Conservation (phyloP, 805 yeast species). For the Candida ascalaphidarum region DNA sequence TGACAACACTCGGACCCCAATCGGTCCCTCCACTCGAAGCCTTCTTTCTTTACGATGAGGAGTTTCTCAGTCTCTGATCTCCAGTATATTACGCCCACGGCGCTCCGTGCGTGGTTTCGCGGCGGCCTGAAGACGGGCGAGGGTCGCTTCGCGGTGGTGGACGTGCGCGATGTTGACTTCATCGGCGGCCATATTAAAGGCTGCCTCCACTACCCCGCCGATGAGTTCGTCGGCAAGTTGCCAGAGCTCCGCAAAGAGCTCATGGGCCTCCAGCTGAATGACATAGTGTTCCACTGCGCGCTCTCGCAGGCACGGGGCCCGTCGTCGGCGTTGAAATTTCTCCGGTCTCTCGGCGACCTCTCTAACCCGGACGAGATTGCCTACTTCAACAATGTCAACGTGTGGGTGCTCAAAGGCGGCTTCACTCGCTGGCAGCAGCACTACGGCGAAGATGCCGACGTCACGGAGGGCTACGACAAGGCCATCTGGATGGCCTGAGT, state of each 20-base stretch:
- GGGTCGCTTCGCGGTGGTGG: slow-evolving; percentile 51
- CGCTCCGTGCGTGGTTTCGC: slow-evolving; percentile 39
- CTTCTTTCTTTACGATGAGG: too few relatives aligned
- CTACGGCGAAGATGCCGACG: slow-evolving; percentile 57
- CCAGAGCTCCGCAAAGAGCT: slow-evolving; percentile 30
- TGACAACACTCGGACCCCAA: too few relatives aligned
- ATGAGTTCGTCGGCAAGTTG: slow-evolving; percentile 28
- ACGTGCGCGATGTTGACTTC: slow-evolving; percentile 79
- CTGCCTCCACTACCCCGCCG: slow-evolving; percentile 49
- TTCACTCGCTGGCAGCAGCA: slow-evolving; percentile 73
- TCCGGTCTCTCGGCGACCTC: slow-evolving; percentile 33
- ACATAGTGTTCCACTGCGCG: slow-evolving; percentile 84
- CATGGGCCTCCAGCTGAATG: slow-evolving; percentile 23
- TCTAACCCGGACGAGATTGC: slow-evolving; percentile 13
- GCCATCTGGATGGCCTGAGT: slow-evolving; percentile 21
- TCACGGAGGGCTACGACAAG: slow-evolving; percentile 44
- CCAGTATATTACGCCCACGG: slow-evolving; percentile 36
- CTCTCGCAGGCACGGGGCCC: slow-evolving; percentile 92
- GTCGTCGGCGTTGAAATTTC: slow-evolving; percentile 60
- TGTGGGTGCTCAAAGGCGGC: slow-evolving; percentile 78
- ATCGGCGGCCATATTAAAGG: slow-evolving; percentile 67
- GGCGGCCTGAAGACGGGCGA: slow-evolving; percentile 28
- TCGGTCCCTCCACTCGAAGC: too few relatives aligned
- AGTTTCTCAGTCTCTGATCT: slow-evolving; percentile 25
- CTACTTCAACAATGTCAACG: slow-evolving; percentile 29